These are phyloP conservation scores for Dalbergia oliveri DNA, from an alignment of 306 rosid species.

Conservation along the genomic window DNA sequence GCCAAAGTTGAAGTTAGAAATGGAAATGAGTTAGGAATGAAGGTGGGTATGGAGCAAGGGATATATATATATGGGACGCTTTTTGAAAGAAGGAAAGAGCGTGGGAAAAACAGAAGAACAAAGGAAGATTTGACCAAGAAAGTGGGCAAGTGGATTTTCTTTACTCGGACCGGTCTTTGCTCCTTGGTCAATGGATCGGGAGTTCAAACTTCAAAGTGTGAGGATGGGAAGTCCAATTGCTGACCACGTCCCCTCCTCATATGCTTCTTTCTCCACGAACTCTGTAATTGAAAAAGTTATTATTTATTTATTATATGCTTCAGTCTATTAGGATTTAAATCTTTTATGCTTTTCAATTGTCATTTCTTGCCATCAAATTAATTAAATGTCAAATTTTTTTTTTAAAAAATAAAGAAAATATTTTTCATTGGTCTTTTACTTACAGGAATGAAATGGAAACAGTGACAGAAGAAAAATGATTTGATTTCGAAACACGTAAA, in stretches of 20 bases:
- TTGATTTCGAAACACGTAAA: too few relatives aligned
- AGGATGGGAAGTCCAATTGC: conserved; percentile 54
- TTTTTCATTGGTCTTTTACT: too few relatives aligned
- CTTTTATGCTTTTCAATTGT: too few relatives aligned
- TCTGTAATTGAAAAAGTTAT: too few relatives aligned
- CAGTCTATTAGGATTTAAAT: too few relatives aligned
- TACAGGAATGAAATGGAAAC: too few relatives aligned
- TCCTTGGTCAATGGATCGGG: conserved; percentile 52
- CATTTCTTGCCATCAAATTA: too few relatives aligned
- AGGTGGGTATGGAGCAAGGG: conserved; percentile 15
- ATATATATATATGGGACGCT: conserved; percentile 31
- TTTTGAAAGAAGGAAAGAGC: conserved; percentile 20
- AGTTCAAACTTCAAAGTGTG: conserved; percentile 38
- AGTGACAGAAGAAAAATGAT: too few relatives aligned
- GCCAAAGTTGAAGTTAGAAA: neutral
- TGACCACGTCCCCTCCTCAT: conserved; percentile 57
- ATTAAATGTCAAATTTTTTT: too few relatives aligned
- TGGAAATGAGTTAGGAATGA: conserved; percentile 9
- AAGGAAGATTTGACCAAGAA: conserved; percentile 55
- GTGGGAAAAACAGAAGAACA: conserved; percentile 37
- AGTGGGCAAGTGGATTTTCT: conserved; percentile 48
- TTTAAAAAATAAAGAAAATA: too few relatives aligned
- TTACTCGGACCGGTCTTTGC: conserved; percentile 68
- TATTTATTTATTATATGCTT: too few relatives aligned
- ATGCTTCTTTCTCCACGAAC: neutral